These are phyloP conservation scores for Isatis tinctoria DNA, from an alignment of 345 rosid species.

Conservation along the genomic window DNA sequence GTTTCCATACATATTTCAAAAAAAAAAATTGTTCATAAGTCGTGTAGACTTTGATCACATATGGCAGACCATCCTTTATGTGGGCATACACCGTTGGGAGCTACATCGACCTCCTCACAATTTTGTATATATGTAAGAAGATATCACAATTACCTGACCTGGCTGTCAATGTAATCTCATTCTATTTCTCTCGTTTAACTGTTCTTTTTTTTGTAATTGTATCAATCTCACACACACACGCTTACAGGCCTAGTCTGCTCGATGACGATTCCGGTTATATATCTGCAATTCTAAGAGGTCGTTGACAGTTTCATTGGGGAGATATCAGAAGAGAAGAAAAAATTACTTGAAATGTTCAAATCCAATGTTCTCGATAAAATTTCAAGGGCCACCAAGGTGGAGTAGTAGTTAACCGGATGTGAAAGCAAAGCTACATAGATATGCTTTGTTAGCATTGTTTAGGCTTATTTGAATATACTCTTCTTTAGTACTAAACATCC, in stretches of 20 bases:
- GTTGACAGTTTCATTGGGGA: constrained; percentile 3
- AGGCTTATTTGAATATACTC: neutral
- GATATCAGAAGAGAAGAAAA: constrained; percentile 7
- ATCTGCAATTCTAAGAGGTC: constrained; percentile 1
- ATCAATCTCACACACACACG: neutral
- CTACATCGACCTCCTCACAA: constrained; percentile 13
- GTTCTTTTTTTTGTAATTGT: neutral
- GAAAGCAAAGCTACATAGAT: neutral
- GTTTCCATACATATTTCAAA: constrained; percentile 2
- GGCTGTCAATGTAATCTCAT: neutral
- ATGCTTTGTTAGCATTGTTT: neutral
- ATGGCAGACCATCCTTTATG: constrained; percentile 17
- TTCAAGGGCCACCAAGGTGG: constrained; percentile 19
- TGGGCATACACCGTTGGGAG: constrained; percentile 18
- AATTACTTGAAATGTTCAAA: neutral
- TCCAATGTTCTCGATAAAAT: constrained; percentile 13
- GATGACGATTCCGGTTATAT: constrained; percentile 22
- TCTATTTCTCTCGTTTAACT: neutral
- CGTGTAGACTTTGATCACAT: neutral
- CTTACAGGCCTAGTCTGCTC: constrained; percentile 21
- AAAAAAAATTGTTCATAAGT: neutral
- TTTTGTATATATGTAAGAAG: constrained; percentile 22
- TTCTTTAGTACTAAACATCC: neutral
- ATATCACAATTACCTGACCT: neutral
- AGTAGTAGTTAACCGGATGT: neutral